phyloP scores from a whole-genome alignment of 345 rosid genomes.

The Eucalyptus globulus region DNA sequence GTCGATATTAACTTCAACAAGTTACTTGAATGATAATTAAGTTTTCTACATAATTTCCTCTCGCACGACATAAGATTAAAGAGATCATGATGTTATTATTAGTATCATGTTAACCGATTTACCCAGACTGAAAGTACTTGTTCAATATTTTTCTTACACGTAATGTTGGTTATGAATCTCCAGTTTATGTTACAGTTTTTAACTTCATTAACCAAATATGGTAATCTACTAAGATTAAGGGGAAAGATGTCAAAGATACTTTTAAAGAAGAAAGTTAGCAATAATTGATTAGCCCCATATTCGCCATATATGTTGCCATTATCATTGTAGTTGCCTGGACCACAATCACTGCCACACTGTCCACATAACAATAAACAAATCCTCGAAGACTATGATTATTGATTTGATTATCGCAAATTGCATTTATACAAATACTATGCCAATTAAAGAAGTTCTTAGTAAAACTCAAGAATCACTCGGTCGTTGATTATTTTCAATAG shows the following conservation, averaged over 20 bases:
- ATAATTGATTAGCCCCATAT: background rate
- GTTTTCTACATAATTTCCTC: background rate
- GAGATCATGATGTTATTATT: background rate
- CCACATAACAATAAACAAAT: background rate
- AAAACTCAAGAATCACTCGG: background rate
- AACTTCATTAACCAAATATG: background rate
- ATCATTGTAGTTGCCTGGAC: background rate
- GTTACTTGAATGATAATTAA: background rate
- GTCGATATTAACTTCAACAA: background rate
- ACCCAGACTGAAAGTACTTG: background rate
- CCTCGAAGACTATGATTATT: background rate
- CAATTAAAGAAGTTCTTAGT: background rate
- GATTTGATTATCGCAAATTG: background rate
- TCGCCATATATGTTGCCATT: background rate
- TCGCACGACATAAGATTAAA: background rate
- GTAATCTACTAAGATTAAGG: background rate
- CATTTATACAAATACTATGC: background rate
- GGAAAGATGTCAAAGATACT: background rate
- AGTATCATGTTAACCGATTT: background rate
- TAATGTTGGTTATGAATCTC: background rate
- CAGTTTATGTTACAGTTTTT: background rate
- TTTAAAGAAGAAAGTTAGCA: background rate
- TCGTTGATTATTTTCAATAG: background rate
- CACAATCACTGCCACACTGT: background rate
- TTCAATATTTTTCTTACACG: background rate